phyloP scores from a whole-genome alignment of 768 basidiomycete genomes.

The Lentinula boryana region DNA sequence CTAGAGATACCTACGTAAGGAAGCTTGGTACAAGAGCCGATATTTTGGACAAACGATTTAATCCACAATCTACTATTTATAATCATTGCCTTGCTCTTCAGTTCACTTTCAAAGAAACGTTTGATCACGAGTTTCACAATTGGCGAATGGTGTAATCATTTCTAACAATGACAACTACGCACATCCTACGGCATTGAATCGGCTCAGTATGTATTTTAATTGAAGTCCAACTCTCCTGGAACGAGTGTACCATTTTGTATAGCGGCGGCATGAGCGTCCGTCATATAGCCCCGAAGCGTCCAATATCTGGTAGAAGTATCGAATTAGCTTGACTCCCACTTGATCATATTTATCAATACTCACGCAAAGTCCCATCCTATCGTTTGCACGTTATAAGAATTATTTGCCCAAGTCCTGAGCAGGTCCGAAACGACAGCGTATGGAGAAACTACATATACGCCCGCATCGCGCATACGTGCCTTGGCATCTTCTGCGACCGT shows the following conservation, averaged over 20 bases:
- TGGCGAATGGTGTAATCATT: no score
- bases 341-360: background rate
- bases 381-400: conserved; percentile 37
- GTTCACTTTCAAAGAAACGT: no score
- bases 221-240: conserved; percentile 12
- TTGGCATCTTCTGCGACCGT: conserved; percentile 38
- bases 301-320: conserved; percentile 17
- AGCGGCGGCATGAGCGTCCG: conserved; percentile 25
- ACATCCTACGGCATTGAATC: no score
- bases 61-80: background rate
- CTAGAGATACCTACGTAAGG: no score
- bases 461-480: conserved; percentile 40
- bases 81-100: background rate
- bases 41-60: background rate
- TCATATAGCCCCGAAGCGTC: conserved; percentile 21
- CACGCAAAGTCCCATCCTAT: background rate
- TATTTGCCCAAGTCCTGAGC: conserved; percentile 46
- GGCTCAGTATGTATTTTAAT: background rate
- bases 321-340: background rate
- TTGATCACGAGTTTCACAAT: no score
- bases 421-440: conserved; percentile 39
- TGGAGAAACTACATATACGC: conserved; percentile 37
- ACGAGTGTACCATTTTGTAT: conserved; percentile 19
- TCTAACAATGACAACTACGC: no score
- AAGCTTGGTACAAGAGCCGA: background rate